Evolutionary conservation across 306 rosid species (phyloP).

Genomic region (Carpinus viminea): DNA sequence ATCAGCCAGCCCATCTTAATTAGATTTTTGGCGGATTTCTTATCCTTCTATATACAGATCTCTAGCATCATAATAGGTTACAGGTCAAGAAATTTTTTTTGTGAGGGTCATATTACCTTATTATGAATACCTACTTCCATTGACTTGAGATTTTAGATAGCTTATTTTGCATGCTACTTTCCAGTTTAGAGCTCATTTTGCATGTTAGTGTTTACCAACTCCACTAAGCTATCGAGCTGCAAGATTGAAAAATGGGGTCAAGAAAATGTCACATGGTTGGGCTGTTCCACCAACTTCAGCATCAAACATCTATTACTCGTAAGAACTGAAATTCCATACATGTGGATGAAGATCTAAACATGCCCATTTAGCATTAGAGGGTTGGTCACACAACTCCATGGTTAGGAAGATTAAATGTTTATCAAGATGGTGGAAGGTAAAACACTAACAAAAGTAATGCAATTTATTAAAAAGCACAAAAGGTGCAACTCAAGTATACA

Average conservation of each 20-base stretch:
- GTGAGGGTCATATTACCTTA: neutral
- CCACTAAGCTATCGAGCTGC: neutral
- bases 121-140: conserved; percentile 3
- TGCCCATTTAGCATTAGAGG: neutral
- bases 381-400: neutral
- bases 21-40: neutral
- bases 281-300: neutral
- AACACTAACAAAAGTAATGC: too few relatives aligned
- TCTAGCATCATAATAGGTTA: neutral
- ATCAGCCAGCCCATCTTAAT: neutral
- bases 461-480: too few relatives aligned
- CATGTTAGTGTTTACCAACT: neutral
- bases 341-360: neutral
- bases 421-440: neutral
- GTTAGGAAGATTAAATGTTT: neutral
- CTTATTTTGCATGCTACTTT: too few relatives aligned
- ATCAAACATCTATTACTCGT: neutral
- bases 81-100: neutral
- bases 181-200: neutral
- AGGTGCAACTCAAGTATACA: too few relatives aligned
- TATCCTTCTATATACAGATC: neutral
- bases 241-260: neutral
- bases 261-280: neutral
- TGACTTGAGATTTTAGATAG: neutral
- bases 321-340: neutral